These are phyloP conservation scores for Gastrolobium villosum DNA, from an alignment of 306 rosid species.

Conservation along the genomic window DNA sequence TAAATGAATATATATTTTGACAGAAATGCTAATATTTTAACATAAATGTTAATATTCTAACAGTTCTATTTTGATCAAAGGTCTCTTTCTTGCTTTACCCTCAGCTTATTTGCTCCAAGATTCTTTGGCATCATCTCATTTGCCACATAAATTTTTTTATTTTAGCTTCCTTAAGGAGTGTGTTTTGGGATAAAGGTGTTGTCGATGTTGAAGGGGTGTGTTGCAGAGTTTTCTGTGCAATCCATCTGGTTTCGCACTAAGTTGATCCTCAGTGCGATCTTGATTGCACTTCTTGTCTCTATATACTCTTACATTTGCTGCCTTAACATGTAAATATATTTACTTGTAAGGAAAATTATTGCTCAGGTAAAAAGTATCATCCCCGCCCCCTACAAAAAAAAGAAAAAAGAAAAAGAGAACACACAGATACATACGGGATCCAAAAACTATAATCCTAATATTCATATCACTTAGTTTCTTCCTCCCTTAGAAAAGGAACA, in stretches of 20 bases:
- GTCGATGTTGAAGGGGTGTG: neutral
- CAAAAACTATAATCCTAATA: neutral
- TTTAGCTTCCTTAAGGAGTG: too few relatives aligned
- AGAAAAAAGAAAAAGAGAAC: neutral
- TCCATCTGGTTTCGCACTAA: neutral
- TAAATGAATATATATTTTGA: neutral
- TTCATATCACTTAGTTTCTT: neutral
- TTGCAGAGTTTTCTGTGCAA: neutral
- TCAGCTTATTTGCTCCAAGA: neutral
- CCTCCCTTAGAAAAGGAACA: neutral
- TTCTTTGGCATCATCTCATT: conserved; percentile 7
- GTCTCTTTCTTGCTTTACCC: conserved; percentile 14
- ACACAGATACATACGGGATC: too few relatives aligned
- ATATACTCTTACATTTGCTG: too few relatives aligned
- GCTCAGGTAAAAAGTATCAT: too few relatives aligned
- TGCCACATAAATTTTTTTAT: neutral
- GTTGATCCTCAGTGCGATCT: too few relatives aligned
- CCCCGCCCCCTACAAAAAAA: too few relatives aligned
- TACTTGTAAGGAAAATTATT: too few relatives aligned
- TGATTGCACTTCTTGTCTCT: too few relatives aligned
- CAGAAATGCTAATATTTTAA: neutral
- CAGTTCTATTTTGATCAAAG: neutral
- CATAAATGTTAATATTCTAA: neutral
- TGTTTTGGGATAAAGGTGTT: too few relatives aligned
- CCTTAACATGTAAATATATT: too few relatives aligned